A percentile compares a stretch with the other conserved stretches of the same genome.
Conservation (phyloP, 1,284 basidiomycete genomes). For the Tilletia indica region DNA sequence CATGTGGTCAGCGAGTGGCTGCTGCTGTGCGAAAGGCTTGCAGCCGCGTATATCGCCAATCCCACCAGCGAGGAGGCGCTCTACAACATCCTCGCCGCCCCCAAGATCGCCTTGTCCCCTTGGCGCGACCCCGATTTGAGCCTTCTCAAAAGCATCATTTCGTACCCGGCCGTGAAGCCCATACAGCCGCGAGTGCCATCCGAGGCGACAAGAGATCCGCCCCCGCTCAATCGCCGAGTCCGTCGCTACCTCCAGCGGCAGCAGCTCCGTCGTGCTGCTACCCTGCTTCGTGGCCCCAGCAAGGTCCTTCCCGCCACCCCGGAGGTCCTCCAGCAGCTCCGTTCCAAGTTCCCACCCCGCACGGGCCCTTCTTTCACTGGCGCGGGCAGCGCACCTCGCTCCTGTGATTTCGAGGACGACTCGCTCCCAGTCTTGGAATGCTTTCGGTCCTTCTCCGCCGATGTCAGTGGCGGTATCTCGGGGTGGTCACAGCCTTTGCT, state of each 20-base stretch:
- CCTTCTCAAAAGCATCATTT: slow-evolving; percentile 2
- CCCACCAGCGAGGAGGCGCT: neutral
- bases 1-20: neutral
- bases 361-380: neutral
- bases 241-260: neutral
- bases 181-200: neutral
- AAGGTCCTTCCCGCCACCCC: neutral
- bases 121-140: neutral
- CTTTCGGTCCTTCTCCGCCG: neutral
- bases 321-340: neutral
- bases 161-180: neutral
- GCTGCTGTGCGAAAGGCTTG: neutral
- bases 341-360: neutral
- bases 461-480: slow-evolving; percentile 3
- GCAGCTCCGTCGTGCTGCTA: neutral
- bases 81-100: neutral
- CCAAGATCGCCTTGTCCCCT: slow-evolving; percentile 1
- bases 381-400: neutral
- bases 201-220: neutral
- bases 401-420: neutral
- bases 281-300: neutral
- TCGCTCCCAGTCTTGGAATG: neutral
- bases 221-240: neutral
- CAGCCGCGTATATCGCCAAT: neutral
- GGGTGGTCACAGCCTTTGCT: slow-evolving; percentile 10